Evolutionary conservation across 75 land plant species (phyloP).

Genomic region (Cryptomeria japonica): DNA sequence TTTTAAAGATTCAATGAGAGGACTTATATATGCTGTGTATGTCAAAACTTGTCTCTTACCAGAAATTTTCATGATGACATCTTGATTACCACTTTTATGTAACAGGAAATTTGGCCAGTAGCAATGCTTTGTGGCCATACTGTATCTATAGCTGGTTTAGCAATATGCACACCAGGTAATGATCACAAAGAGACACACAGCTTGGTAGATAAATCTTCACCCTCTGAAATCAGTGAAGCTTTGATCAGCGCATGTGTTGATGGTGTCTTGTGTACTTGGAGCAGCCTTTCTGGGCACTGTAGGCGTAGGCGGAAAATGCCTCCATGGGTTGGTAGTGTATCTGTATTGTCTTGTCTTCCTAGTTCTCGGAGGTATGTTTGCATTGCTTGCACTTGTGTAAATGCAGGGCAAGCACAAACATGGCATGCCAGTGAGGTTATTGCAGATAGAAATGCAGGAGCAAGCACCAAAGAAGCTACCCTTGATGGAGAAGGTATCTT

Average conservation of each 20-base stretch:
- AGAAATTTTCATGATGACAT: conserved; percentile 3
- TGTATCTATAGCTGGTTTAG: conserved; percentile 53
- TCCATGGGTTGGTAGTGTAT: conserved; percentile 67
- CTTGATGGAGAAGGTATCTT: conserved; percentile 17
- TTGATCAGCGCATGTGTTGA: conserved; percentile 70
- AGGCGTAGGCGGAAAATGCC: conserved; percentile 67
- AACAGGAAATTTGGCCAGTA: conserved; percentile 43
- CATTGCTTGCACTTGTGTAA: conserved; percentile 42
- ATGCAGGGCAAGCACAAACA: conserved; percentile 9
- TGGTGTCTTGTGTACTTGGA: conserved; percentile 85
- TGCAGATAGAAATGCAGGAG: conserved; percentile 7
- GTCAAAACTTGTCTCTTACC: not conserved
- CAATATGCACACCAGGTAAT: conserved; percentile 38
- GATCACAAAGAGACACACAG: conserved; percentile 8
- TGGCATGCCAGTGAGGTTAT: conserved; percentile 12
- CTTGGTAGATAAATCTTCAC: conserved; percentile 9
- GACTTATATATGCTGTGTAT: not conserved
- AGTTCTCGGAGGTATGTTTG: conserved; percentile 44
- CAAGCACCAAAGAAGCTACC: conserved; percentile 12
- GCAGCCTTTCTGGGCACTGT: conserved; percentile 62
- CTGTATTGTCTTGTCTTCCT: conserved; percentile 28
- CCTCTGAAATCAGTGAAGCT: conserved; percentile 20
- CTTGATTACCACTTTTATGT: not conserved
- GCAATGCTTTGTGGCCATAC: conserved; percentile 87
- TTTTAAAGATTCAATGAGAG: not conserved